Percentiles rank a stretch among this genome's conserved stretches.
phyloP scores from a whole-genome alignment of 2,329 filamentous ascomycete genomes.

The Whalleya microplaca region DNA sequence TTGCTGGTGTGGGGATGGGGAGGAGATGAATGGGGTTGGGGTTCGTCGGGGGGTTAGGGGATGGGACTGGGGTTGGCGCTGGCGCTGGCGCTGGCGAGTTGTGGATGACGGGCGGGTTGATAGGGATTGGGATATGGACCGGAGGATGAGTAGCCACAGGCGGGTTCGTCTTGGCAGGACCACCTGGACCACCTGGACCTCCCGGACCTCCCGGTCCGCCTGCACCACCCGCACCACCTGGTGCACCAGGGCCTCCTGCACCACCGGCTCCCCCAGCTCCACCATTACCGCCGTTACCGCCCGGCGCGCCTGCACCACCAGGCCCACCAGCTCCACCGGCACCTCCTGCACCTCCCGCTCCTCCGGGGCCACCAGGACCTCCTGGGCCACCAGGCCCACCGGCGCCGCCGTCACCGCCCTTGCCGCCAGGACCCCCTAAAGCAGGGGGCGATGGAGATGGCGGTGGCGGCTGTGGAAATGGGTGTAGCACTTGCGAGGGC shows the following conservation, averaged over 20 bases:
- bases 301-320: neutral
- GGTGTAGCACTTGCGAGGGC: neutral
- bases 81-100: constrained; percentile 1
- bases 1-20: neutral
- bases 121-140: neutral
- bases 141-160: neutral
- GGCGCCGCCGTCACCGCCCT: neutral
- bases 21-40: neutral
- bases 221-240: neutral
- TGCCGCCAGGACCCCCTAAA: neutral
- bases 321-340: neutral
- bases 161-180: neutral
- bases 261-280: neutral
- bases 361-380: no score
- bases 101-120: neutral
- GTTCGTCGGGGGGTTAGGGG: neutral
- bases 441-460: no score
- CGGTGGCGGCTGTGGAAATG: neutral
- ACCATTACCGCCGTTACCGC: constrained; percentile 1
- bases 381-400: neutral
- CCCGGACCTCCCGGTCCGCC: constrained; percentile 2
- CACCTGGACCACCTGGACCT: neutral
- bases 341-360: neutral
- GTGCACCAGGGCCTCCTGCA: neutral
- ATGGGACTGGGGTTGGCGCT: neutral